Evolutionary conservation across 2,329 filamentous ascomycete species (phyloP).

Genomic region (Ceratocystis smalleyi): DNA sequence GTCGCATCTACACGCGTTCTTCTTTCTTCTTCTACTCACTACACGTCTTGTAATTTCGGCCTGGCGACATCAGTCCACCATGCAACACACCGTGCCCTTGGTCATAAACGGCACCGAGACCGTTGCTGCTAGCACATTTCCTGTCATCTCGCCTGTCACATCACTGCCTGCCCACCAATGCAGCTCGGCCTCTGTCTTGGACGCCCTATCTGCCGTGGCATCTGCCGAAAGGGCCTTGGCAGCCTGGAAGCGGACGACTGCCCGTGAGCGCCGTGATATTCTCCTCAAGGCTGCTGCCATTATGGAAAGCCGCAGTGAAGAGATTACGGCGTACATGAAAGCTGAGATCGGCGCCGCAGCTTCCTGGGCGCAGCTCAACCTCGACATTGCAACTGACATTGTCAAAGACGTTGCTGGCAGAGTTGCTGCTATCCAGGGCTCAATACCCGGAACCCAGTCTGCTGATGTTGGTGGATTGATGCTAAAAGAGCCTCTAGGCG

Average conservation of each 20-base stretch:
- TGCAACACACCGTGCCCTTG: constrained; percentile 24
- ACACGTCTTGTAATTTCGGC: not conserved
- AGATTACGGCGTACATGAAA: constrained; percentile 44
- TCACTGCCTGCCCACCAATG: constrained; percentile 39
- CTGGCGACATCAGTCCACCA: not conserved
- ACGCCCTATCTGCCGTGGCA: constrained; percentile 37
- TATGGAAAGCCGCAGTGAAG: constrained; percentile 41
- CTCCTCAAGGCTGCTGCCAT: constrained; percentile 54
- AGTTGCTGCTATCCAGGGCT: constrained; percentile 27
- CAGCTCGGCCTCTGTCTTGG: constrained; percentile 38
- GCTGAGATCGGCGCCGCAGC: constrained; percentile 30
- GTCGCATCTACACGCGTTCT: too few species aligned
- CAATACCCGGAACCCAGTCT: constrained; percentile 24
- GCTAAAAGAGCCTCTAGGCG: constrained; percentile 61
- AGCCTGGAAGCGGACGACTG: constrained; percentile 50
- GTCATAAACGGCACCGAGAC: constrained; percentile 32
- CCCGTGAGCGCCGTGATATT: constrained; percentile 48
- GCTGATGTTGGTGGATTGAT: constrained; percentile 40
- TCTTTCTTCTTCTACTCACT: too few species aligned
- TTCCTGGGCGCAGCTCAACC: constrained; percentile 30
- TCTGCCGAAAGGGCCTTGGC: constrained; percentile 52
- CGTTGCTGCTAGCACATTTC: constrained; percentile 33
- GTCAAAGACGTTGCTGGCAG: constrained; percentile 31
- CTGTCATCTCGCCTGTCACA: constrained; percentile 41
- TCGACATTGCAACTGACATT: constrained; percentile 25